A percentile compares a stretch with the other conserved stretches of the same genome.
Evolutionary conservation across 179 eudicot species (phyloP).

Genomic region (Silene noctiflora): DNA sequence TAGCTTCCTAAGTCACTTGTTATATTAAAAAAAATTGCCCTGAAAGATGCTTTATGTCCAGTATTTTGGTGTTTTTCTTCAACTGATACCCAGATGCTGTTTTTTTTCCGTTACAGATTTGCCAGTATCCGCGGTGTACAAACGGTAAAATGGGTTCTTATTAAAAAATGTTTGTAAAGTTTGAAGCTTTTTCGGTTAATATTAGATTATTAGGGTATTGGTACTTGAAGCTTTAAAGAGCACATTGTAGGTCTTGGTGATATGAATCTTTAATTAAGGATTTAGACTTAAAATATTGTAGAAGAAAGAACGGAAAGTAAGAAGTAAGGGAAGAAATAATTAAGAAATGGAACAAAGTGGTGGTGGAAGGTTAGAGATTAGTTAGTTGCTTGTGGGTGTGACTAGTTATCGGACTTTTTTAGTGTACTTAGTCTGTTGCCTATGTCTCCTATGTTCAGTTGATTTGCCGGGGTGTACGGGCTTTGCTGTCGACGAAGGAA

Average conservation of each 20-base stretch:
- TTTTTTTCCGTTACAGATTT: constrained; percentile 53
- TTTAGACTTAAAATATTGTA: constrained; percentile 16
- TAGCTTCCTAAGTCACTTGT: constrained; percentile 29
- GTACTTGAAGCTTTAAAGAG: constrained; percentile 38
- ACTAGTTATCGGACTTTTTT: constrained; percentile 40
- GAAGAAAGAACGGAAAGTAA: constrained; percentile 16
- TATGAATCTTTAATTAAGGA: constrained; percentile 25
- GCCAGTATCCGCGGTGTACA: constrained; percentile 33
- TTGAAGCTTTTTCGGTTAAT: constrained; percentile 22
- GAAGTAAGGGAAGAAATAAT: constrained; percentile 3
- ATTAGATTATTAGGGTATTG: constrained; percentile 36
- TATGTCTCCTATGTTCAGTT: constrained; percentile 66
- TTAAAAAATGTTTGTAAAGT: constrained; percentile 8
- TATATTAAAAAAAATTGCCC: constrained; percentile 12
- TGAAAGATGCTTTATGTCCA: constrained; percentile 71
- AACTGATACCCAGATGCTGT: constrained; percentile 78
- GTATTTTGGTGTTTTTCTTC: constrained; percentile 54
- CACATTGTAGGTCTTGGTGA: constrained; percentile 28
- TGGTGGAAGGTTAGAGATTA: constrained; percentile 21
- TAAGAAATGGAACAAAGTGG: constrained; percentile 23
- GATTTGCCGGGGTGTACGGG: constrained; percentile 57
- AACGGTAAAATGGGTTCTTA: constrained; percentile 26
- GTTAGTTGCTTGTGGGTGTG: constrained; percentile 49
- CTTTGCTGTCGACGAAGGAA: constrained; percentile 68
- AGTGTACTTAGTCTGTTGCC: constrained; percentile 53